Evolutionary conservation across 768 basidiomycete genomes (phyloP), one percentile per base, ranked within the genome.

Genomic region (Mycena galopus): DNA sequence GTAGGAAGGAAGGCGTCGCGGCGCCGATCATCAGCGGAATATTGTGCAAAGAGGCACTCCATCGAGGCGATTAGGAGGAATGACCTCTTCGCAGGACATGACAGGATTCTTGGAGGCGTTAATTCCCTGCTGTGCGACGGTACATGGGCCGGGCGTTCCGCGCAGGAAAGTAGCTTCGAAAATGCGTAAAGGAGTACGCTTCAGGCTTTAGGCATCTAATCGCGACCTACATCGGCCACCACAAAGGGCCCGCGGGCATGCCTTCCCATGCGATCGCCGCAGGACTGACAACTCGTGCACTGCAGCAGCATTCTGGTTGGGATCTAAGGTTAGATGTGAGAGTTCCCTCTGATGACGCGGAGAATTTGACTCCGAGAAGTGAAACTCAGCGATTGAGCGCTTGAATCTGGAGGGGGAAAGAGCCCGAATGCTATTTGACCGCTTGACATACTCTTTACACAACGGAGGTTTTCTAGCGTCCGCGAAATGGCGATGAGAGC

Each of bases 11-110:
- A 27, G 35, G 16, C 44, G 14, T 39, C 10, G 8, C 35, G 44
- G 19, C 62, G 62, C 39, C 72, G 72, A 73, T 73, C 72, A 73
- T 73, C 72, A 73, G 72, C 72, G 57, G 62, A 61, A 63, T 30
- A 56, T 44, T 58, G 32, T 33, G n/a, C 17, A 57, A 32, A 68
- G 42, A 25, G 42, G 59, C 30, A 29, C 14, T 17, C n/a, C 60
- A 73, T 73, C 72, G 72, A 60, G 62, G 35, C 2, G 50, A 51
- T 32, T 57, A n/a, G 16, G 44, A 39, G 55, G 55, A 60, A 62
- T 47, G 59, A 35, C 51, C 21, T 39, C 50, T 55, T 71, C 59
- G 14, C 50, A 58, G 59, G 63, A 32, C 7, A 56, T 70, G 62
- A 55, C 68, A 33, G 61, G 37, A 63, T 55, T 63, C 53, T 29